Evolutionary conservation across 2,329 filamentous ascomycete genomes (phyloP).

Genomic region (Verticillium zaregamsianum): DNA sequence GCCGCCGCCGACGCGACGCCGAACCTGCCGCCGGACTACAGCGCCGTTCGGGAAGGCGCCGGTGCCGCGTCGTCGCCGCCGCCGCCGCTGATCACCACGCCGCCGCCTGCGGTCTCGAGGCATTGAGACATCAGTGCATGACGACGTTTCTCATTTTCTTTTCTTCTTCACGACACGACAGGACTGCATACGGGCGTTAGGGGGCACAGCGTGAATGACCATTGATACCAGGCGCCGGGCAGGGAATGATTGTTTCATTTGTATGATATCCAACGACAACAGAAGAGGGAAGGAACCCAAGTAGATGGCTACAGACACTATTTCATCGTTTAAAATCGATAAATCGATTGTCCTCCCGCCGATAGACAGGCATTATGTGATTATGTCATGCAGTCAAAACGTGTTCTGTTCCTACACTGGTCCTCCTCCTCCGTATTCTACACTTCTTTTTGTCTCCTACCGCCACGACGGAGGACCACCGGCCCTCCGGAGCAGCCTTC

Average conservation of each 20-base stretch:
- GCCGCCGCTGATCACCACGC: not conserved
- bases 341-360: too few species aligned
- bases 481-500: not conserved
- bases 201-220: not conserved
- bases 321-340: not conserved
- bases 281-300: not conserved
- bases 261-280: not conserved
- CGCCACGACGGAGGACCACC: not conserved
- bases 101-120: not conserved
- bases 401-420: not conserved
- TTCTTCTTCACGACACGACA: not conserved
- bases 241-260: not conserved
- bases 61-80: not conserved
- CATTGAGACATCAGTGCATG: not conserved
- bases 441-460: not conserved
- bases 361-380: not conserved
- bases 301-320: not conserved
- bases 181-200: not conserved
- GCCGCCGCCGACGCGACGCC: not conserved
- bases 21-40: not conserved
- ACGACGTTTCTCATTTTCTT: not conserved
- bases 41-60: not conserved
- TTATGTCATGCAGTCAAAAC: not conserved
- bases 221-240: not conserved
- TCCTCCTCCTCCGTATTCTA: not conserved